Base-by-base conservation (phyloP, 495 filamentous ascomycete species). In the Mytilinidion resinicola region DNA sequence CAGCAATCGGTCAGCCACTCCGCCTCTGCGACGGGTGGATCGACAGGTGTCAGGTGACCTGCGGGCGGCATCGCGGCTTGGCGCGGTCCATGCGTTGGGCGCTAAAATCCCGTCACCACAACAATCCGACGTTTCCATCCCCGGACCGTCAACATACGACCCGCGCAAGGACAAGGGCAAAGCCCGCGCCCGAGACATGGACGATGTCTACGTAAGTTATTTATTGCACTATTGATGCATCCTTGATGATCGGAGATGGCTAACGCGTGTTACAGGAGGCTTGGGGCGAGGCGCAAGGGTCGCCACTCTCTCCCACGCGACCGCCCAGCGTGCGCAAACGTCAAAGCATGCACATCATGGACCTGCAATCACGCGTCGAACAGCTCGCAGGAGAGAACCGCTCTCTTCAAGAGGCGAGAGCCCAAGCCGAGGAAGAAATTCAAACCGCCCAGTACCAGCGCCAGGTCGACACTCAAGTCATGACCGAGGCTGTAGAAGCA, bases 301-400 rank as follows among this genome's bases (percentile, higher is more conserved):
- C 90, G 67, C 91, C 92, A 65, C 85, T 85, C 69, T 97, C 95
- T 64, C 93, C 93, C 51, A 95, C 90, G 63, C 88, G 95, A 72
- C 92, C 92, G 70, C 90, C 91, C 72, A 96, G 90, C 79, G 86
- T 76, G 65, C 90, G 91, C 59, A 89, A 90, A 68, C 87, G 90
- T 60, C 93, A 93, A 72, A 96, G 91, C 78, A 89, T 96, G 86
- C 93, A 96, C 74, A 84, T 97, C 51, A 79, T 95, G 46, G 91
- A 97, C 55, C 82, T 97, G 42, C 82, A 88, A 65, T 68, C 78
- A 35, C 80, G 78, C 66, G 78, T 96, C 62, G 90, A 95, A 60
- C 86, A 90, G 69, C 75, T 96, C 49, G 76, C 85, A 41, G 82
- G 88, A 0, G 90, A 95, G 66, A 96, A 96, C 64, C 83, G 86